Percentiles rank a stretch among this genome's conserved stretches.
Evolutionary conservation across 176 grass and related monocot genomes (phyloP).

Genomic region (Miscanthus lutarioriparius): DNA sequence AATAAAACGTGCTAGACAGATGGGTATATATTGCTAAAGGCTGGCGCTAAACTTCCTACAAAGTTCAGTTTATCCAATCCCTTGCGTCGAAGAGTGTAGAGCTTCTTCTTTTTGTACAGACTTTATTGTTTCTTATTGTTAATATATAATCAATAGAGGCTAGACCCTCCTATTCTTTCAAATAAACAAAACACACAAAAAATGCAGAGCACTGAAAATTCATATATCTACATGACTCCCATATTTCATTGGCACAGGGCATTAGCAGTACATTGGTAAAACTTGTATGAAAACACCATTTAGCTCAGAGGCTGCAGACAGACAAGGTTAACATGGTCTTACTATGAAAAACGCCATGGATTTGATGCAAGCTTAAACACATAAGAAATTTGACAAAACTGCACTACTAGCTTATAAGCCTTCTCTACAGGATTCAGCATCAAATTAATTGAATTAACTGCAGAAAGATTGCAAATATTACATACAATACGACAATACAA

Average conservation of each 20-base stretch:
- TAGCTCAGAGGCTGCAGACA: background rate
- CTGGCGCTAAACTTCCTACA: background rate
- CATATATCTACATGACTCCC: background rate
- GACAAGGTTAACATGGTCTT: background rate
- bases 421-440: background rate
- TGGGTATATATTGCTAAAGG: background rate
- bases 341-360: background rate
- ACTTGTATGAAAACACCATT: background rate
- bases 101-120: background rate
- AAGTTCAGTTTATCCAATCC: background rate
- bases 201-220: constrained; percentile 2
- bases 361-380: background rate
- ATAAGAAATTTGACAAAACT: background rate
- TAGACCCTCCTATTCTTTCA: background rate
- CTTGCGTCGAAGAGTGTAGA: background rate
- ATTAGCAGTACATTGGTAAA: background rate
- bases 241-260: background rate
- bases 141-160: background rate
- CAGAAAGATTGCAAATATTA: background rate
- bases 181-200: background rate
- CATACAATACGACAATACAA: too few species aligned
- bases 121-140: background rate
- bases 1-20: constrained; percentile 1
- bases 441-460: background rate
- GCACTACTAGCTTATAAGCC: background rate